These are phyloP conservation scores for Antarctomyces pellizariae DNA, from an alignment of 495 filamentous ascomycete species.

Conservation along the genomic window DNA sequence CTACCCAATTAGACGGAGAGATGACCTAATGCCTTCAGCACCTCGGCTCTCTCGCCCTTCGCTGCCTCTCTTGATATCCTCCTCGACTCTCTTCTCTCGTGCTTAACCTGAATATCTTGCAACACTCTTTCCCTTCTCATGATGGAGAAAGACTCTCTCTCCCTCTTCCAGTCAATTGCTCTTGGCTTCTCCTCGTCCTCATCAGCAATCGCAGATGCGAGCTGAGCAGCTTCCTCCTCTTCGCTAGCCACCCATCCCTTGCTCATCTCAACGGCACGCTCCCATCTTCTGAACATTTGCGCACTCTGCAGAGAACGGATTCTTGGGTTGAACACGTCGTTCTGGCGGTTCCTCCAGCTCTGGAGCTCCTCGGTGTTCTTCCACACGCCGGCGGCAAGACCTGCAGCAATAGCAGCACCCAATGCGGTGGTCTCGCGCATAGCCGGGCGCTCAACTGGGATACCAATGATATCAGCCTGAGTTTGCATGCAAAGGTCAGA, in stretches of 20 bases:
- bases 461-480: constrained; percentile 75
- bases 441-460: constrained; percentile 64
- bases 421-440: constrained; percentile 92
- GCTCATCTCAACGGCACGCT: constrained; percentile 74
- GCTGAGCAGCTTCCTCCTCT: too few species aligned
- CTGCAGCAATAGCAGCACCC: constrained; percentile 84
- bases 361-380: constrained; percentile 54
- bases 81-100: too few species aligned
- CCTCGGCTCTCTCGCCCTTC: too few species aligned
- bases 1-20: too few species aligned
- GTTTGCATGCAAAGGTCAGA: constrained; percentile 93
- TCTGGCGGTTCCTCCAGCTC: constrained; percentile 51
- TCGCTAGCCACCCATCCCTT: constrained; percentile 49
- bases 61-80: too few species aligned
- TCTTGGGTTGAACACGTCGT: constrained; percentile 47
- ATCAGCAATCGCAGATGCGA: too few species aligned
- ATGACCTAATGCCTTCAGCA: too few species aligned
- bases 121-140: too few species aligned
- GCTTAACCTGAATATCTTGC: too few species aligned
- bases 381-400: constrained; percentile 71
- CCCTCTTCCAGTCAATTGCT: too few species aligned
- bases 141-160: too few species aligned
- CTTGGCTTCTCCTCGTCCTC: too few species aligned
- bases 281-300: constrained; percentile 60
- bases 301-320: constrained; percentile 34